phyloP scores from a whole-genome alignment of 371 early-diverging fungal genomes.

The Circinella minor region DNA sequence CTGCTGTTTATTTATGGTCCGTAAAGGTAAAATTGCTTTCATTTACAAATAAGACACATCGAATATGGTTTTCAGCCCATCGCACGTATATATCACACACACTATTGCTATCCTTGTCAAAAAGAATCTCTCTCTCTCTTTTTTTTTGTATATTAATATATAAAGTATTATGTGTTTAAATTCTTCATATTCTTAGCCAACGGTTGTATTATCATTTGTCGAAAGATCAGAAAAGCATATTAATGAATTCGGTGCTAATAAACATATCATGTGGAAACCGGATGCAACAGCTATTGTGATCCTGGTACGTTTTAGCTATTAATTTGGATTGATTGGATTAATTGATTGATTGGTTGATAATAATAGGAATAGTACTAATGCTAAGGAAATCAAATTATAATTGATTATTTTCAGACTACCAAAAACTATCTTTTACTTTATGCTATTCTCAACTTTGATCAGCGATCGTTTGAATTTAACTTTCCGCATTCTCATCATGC shows the following conservation, averaged over 20 bases:
- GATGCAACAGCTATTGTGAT: conserved; percentile 46
- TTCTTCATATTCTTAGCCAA: conserved; percentile 32
- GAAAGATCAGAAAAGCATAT: conserved; percentile 53
- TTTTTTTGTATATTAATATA: not conserved
- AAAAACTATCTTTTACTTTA: conserved; percentile 52
- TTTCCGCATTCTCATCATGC: conserved; percentile 49
- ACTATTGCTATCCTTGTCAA: not conserved
- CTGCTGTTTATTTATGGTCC: conserved; percentile 51
- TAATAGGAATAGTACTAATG: not conserved
- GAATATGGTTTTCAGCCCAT: too few species aligned
- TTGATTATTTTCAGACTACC: conserved; percentile 29
- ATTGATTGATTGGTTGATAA: not conserved
- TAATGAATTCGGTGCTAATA: conserved; percentile 52
- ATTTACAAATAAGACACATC: not conserved
- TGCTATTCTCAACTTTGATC: conserved; percentile 48
- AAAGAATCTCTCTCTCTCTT: not conserved
- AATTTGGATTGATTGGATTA: too few species aligned
- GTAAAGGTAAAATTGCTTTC: conserved; percentile 43
- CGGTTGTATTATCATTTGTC: conserved; percentile 46
- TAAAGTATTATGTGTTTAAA: too few species aligned
- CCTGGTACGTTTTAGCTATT: conserved; percentile 28
- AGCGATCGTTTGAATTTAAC: conserved; percentile 46
- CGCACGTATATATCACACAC: too few species aligned
- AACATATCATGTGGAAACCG: conserved; percentile 49
- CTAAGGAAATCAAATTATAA: not conserved